phyloP scores from a whole-genome alignment of 805 yeast species.

The Brettanomyces custersianus region DNA sequence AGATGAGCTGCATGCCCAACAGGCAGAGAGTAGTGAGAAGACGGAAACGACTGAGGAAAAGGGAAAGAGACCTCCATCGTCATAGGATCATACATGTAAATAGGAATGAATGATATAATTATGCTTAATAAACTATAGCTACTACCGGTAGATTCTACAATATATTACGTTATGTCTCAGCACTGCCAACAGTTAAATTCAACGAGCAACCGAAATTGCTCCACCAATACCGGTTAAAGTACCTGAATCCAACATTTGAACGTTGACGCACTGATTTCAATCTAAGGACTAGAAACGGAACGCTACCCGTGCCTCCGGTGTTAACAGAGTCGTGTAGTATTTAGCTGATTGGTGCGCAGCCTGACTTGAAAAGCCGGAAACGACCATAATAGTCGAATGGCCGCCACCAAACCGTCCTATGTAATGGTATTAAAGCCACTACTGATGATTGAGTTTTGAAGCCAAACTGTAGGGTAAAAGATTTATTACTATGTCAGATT shows the following conservation, averaged over 20 bases:
- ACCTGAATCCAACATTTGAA: conserved; percentile 12
- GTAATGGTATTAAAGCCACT: conserved; percentile 49
- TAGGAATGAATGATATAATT: conserved; percentile 2
- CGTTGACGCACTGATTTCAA: conserved; percentile 29
- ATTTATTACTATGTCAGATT: not conserved
- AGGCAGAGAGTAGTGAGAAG: no score
- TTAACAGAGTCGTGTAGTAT: conserved; percentile 62
- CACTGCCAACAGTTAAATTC: no score
- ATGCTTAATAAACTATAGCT: no score
- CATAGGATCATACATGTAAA: not conserved
- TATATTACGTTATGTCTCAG: no score
- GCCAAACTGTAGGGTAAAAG: not conserved
- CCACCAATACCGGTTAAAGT: conserved; percentile 15
- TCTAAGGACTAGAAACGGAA: conserved; percentile 78
- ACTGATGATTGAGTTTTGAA: conserved; percentile 42
- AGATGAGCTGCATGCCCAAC: conserved; percentile 57
- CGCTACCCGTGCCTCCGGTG: conserved; percentile 63
- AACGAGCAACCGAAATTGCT: not conserved
- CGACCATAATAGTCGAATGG: conserved; percentile 33
- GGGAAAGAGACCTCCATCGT: not conserved
- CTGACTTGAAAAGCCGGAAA: conserved; percentile 13
- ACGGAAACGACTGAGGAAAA: conserved; percentile 1
- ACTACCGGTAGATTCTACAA: no score
- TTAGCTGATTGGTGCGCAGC: conserved; percentile 46
- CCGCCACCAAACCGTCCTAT: conserved; percentile 39